Base-by-base conservation (phyloP, 2,329 filamentous ascomycete genomes). In the Paracamarosporium sp. region DNA sequence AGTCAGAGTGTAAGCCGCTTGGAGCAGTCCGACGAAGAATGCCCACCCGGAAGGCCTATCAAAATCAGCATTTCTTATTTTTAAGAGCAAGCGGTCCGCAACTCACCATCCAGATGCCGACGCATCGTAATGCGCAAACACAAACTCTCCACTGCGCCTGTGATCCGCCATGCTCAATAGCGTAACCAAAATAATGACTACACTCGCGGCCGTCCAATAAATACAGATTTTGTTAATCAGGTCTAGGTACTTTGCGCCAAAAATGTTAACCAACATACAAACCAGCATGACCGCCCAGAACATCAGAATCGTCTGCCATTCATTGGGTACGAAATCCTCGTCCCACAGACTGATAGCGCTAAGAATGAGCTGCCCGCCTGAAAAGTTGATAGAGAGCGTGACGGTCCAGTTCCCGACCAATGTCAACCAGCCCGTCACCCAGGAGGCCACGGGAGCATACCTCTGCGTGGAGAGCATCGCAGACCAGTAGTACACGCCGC, bases 391-490 rank as follows among this genome's bases (percentile, higher is more conserved):
- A 36, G 81, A 70, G 4, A 80, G 67, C 0, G 84, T 86, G 27
- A 86, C 83, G 0, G 88, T 91, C 88, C 88, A 91, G 72, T 91
- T 91, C 0, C 89, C 89, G 2, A 91, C 88, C 0, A 91, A 79
- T 0, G 88, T 90, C 53, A 90, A 72, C 88, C 89, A 91, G 13
- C 89, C 89, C 5, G 88, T 89, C 27, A 90, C 85, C 81, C 88
- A 91, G 9, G 83, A 86, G 46, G 88, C 86, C 52, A 90, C 81
- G 2, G 88, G 88, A 4, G 88, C 87, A 79, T 85, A 91, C 70
- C 87, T 80, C 36, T 81, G 83, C 0, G 87, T 88, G 1, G 84
- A 83, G 22, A 91, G 80, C 85, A 91, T 88, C 1, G 88, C 88
- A 53, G 84, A 73, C 88, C 81, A 83, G 78, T 91, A 91, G 74